Evolutionary conservation across 2,329 filamentous ascomycete genomes (phyloP).

Genomic region (Sporothrix luriei): DNA sequence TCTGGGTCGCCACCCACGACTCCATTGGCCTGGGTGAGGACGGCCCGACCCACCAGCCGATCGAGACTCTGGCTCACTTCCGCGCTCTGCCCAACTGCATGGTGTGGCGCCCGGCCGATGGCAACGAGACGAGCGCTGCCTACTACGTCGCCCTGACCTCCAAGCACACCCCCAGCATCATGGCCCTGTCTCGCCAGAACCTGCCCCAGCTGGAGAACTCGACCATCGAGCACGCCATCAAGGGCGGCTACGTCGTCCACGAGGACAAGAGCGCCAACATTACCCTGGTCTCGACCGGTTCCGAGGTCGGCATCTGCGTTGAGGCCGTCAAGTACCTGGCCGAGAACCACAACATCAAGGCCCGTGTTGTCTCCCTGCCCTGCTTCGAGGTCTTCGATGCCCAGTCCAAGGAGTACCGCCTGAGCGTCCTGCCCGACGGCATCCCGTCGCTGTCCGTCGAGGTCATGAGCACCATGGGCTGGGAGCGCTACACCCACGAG

Average conservation of each 20-base stretch:
- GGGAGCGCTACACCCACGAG: constrained; percentile 99
- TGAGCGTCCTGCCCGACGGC: constrained; percentile 88
- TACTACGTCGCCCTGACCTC: constrained; percentile 95
- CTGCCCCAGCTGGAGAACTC: constrained; percentile 96
- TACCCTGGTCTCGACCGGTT: constrained; percentile 92
- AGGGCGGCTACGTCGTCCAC: constrained; percentile 91
- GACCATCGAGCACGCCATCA: constrained; percentile 81
- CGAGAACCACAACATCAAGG: constrained; percentile 83
- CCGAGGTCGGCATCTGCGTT: constrained; percentile 90
- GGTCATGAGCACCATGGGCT: constrained; percentile 95
- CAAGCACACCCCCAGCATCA: constrained; percentile 85
- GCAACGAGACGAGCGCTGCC: constrained; percentile 96
- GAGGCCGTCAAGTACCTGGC: constrained; percentile 90
- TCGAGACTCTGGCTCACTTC: constrained; percentile 98
- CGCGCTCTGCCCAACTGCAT: constrained; percentile 98
- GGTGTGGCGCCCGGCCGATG: constrained; percentile 98
- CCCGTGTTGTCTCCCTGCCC: constrained; percentile 91
- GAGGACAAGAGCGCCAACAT: constrained; percentile 82
- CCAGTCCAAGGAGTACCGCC: constrained; percentile 91
- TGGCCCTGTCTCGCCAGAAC: constrained; percentile 96
- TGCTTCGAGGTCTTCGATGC: constrained; percentile 97
- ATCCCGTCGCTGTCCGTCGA: constrained; percentile 93
- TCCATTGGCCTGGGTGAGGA: constrained; percentile 99
- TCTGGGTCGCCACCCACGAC: constrained; percentile 98
- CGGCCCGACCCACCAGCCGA: constrained; percentile 97